phyloP scores from a whole-genome alignment of 495 filamentous ascomycete genomes.

The Penicillium simplicissimum region DNA sequence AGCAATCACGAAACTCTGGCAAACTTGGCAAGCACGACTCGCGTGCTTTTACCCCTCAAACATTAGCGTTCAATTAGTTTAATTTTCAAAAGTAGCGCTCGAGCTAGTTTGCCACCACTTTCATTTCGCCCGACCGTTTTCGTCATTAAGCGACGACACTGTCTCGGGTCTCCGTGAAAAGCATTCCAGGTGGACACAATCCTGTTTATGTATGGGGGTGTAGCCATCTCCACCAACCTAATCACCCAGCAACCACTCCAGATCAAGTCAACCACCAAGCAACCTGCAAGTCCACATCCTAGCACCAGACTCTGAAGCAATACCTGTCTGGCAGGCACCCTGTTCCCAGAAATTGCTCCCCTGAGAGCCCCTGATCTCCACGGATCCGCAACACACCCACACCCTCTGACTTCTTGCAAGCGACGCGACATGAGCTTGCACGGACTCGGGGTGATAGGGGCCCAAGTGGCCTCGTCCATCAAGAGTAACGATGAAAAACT shows the following conservation, averaged over 20 bases:
- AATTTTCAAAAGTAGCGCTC: not conserved
- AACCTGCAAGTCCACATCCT: conserved; percentile 10
- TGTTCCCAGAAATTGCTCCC: conserved; percentile 9
- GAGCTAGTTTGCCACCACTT: conserved; percentile 2
- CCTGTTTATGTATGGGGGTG: conserved; percentile 34
- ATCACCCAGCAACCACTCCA: conserved; percentile 17
- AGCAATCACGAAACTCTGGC: not conserved
- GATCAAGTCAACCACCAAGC: not conserved
- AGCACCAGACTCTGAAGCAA: conserved; percentile 13
- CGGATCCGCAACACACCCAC: not conserved
- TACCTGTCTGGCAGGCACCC: conserved; percentile 12
- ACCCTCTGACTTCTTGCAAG: not conserved
- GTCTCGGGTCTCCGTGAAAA: conserved; percentile 22
- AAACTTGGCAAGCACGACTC: not conserved
- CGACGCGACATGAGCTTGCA: conserved; percentile 30
- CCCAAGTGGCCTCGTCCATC: conserved; percentile 32
- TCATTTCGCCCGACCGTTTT: not conserved
- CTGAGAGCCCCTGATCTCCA: not conserved
- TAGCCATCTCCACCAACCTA: conserved; percentile 20
- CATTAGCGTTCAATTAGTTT: not conserved
- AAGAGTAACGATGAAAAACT: conserved; percentile 29
- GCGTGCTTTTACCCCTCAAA: not conserved
- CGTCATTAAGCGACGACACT: conserved; percentile 25
- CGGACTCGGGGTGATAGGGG: conserved; percentile 36
- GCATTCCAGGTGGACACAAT: conserved; percentile 32